Base-by-base conservation (phyloP, 1,284 basidiomycete species). In the Malassezia arunalokei region DNA sequence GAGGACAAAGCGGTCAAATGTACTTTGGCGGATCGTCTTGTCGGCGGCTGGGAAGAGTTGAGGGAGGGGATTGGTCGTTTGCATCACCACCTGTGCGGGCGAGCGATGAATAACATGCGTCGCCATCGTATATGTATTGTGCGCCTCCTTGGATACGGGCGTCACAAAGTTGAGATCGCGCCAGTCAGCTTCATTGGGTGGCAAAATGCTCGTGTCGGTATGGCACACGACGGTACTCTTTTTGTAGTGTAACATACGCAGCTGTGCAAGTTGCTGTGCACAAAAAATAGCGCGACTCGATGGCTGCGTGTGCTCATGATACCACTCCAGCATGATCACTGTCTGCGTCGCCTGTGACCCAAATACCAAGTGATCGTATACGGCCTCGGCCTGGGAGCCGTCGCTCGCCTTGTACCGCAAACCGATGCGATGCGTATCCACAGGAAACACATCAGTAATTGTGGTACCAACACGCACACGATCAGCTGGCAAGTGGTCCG, bases 51-150 rank as follows among this genome's bases (percentile, higher is more conserved):
- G 68, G 1, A 46, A 14, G 6, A 65, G 51, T 2, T 32, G 17
- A 0, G 54, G 29, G 8, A 62, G 51, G 5, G 68, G 66, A 42
- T 71, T 71, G 3, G 68, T 71, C 9, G 68, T 68, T 37, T 71
- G 68, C 51, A 70, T 56, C 8, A 71, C 15, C 9, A 46, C 44
- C 9, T 12, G 12, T 0, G 5, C 44, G 6, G 31, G 32, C 7
- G 3, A 3, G 14, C 37, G 43, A 29, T 33, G 47, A 27, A 68
- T 46, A 6, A 69, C 32, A 42, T 71, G 67, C 1, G 62, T 68
- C 6, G 67, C 66, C 64, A 68, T 70, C 1, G 68, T 65, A n/a
- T 49, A 56, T 12, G 40, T 20, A 31, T 50, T 27, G 11, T 5
- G 6, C 1, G 4, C 9, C 15, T n/a, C n/a, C 31, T 8, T 9